Conservation (phyloP, 1,284 basidiomycete species). For the Neotropicomus parvogracilis region DNA sequence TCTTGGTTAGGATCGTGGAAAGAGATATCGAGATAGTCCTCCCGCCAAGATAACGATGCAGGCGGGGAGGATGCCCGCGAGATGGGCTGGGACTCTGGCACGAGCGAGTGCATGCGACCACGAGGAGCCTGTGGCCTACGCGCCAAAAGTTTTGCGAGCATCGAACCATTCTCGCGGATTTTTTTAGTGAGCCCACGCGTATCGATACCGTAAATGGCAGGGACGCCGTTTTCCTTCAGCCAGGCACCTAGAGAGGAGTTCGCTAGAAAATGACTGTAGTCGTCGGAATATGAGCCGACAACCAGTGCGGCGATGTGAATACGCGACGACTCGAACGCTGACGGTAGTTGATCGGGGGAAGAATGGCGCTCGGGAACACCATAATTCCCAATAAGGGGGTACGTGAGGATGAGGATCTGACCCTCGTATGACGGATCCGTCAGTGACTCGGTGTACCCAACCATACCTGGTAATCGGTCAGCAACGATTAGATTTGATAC, state of each 20-base stretch:
- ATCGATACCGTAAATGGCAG: constrained; percentile 95
- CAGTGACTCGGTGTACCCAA: constrained; percentile 97
- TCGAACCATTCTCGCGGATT: constrained; percentile 91
- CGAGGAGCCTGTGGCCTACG: constrained; percentile 45
- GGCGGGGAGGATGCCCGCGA: constrained; percentile 58
- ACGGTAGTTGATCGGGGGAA: constrained; percentile 60
- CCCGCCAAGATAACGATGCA: constrained; percentile 61
- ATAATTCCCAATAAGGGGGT: constrained; percentile 97
- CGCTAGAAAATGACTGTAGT: constrained; percentile 95
- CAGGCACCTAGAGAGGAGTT: constrained; percentile 84
- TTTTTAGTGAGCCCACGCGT: constrained; percentile 96
- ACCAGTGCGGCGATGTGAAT: constrained; percentile 93
- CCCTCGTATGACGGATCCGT: constrained; percentile 99
- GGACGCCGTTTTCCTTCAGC: constrained; percentile 94
- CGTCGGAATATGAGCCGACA: constrained; percentile 91
- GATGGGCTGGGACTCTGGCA: constrained; percentile 38
- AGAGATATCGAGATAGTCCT: constrained; percentile 77
- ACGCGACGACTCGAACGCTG: constrained; percentile 89
- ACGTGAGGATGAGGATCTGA: constrained; percentile 96
- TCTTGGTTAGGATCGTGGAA: constrained; percentile 88
- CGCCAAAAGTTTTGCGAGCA: constrained; percentile 82
- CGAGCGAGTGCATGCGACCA: constrained; percentile 32
- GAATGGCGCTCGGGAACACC: constrained; percentile 84
- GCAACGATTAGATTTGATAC: constrained; percentile 5
- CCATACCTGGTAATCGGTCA: constrained; percentile 72